Percentiles rank a stretch among this genome's conserved stretches.
phyloP scores from a whole-genome alignment of 2,329 filamentous ascomycete species.

The Aspergillus sp. region DNA sequence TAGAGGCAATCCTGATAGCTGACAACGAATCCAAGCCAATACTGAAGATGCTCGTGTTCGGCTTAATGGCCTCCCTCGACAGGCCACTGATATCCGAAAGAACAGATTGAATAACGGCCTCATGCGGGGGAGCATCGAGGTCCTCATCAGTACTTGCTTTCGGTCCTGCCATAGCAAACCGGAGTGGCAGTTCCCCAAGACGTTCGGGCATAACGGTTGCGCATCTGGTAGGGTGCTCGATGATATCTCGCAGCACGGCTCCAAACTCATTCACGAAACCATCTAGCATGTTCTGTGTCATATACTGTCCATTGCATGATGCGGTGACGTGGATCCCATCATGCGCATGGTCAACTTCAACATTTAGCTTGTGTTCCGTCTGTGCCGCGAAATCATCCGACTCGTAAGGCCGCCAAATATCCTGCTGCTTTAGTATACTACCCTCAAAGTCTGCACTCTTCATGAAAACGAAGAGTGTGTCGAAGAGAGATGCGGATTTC shows the following conservation, averaged over 20 bases:
- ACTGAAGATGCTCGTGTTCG: constrained; percentile 29
- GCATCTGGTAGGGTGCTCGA: constrained; percentile 25
- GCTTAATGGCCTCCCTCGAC: constrained; percentile 19
- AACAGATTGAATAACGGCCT: constrained; percentile 18
- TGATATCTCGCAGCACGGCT: constrained; percentile 23
- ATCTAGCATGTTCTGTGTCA: constrained; percentile 19
- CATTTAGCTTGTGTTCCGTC: constrained; percentile 31
- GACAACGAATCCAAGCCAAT: constrained; percentile 33
- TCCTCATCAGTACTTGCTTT: neutral
- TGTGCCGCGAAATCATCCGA: constrained; percentile 18
- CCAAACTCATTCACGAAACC: constrained; percentile 19
- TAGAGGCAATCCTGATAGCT: constrained; percentile 29
- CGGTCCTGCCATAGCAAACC: neutral
- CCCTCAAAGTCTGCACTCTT: constrained; percentile 25
- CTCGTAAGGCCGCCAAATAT: constrained; percentile 25
- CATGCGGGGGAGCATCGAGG: constrained; percentile 11
- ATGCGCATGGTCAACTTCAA: constrained; percentile 28
- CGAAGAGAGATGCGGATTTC: constrained; percentile 41
- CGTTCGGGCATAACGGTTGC: constrained; percentile 20
- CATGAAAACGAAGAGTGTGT: constrained; percentile 55
- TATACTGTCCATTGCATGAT: constrained; percentile 21
- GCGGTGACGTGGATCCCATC: constrained; percentile 21
- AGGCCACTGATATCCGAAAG: constrained; percentile 23
- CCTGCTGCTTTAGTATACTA: constrained; percentile 12
- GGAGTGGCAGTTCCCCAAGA: constrained; percentile 23